Percentiles rank a stretch among this genome's conserved stretches.
phyloP scores from a whole-genome alignment of 2,329 filamentous ascomycete species.

The Monilinia fructicola region DNA sequence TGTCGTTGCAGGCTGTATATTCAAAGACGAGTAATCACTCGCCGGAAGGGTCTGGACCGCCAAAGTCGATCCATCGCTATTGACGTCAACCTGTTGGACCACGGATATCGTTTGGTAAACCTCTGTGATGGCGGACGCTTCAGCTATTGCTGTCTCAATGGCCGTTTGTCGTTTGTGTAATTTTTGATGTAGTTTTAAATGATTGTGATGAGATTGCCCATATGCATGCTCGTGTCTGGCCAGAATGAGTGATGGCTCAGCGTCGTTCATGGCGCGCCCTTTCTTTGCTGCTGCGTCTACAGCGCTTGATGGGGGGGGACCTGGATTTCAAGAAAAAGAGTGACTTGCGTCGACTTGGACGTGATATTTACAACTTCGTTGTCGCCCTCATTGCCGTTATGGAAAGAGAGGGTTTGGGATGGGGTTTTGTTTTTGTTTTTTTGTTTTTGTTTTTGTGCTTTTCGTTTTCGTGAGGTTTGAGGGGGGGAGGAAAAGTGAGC shows the following conservation, averaged over 20 bases:
- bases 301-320: constrained; percentile 33
- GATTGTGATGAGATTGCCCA: constrained; percentile 36
- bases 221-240: constrained; percentile 36
- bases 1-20: constrained; percentile 23
- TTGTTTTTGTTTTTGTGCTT: background rate
- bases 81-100: constrained; percentile 38
- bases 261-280: constrained; percentile 36
- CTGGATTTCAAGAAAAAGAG: constrained; percentile 22
- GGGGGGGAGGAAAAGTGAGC: constrained; percentile 13
- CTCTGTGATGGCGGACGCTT: constrained; percentile 32
- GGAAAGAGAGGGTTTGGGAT: constrained; percentile 2
- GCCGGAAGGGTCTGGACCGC: constrained; percentile 29
- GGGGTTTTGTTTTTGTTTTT: background rate
- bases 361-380: constrained; percentile 20
- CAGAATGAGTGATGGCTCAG: constrained; percentile 42
- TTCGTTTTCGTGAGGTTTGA: background rate
- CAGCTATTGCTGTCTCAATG: constrained; percentile 16
- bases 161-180: constrained; percentile 28
- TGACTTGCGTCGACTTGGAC: constrained; percentile 22
- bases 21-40: constrained; percentile 18
- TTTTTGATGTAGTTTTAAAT: constrained; percentile 33
- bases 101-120: constrained; percentile 37
- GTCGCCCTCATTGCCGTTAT: constrained; percentile 24
- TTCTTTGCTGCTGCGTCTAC: constrained; percentile 37
- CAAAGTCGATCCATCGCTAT: constrained; percentile 36